These are phyloP conservation scores for Citrus hindsii DNA, from an alignment of 345 rosid genomes.

Conservation along the genomic window DNA sequence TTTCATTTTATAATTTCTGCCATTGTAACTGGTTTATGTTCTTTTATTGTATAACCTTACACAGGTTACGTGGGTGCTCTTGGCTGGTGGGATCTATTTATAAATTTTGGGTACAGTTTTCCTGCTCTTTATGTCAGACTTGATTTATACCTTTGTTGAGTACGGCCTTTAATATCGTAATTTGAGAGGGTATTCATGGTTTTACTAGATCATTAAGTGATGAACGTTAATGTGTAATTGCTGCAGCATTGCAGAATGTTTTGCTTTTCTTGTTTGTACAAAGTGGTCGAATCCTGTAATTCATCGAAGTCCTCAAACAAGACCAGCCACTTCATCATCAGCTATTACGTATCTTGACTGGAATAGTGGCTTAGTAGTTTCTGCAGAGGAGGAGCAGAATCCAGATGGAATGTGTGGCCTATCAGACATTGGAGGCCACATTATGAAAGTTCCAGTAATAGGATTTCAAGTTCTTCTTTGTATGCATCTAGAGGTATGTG, in stretches of 20 bases:
- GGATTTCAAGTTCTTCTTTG: conserved; percentile 88
- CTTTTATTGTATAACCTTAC: conserved; percentile 17
- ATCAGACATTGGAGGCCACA: conserved; percentile 93
- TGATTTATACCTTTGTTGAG: not conserved
- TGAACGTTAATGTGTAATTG: conserved; percentile 19
- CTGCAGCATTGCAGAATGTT: conserved; percentile 91
- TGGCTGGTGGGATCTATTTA: conserved; percentile 97
- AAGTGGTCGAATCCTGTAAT: conserved; percentile 94
- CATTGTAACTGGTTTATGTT: conserved; percentile 7
- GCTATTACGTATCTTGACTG: conserved; percentile 76
- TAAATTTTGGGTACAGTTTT: conserved; percentile 70
- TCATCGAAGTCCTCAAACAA: conserved; percentile 51
- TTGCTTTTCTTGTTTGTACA: conserved; percentile 91
- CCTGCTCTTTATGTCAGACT: conserved; percentile 10
- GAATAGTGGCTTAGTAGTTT: conserved; percentile 79
- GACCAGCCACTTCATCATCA: conserved; percentile 63
- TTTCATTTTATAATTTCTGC: not conserved
- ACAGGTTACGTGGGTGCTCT: conserved; percentile 90
- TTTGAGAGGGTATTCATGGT: conserved; percentile 5
- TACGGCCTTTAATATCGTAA: not conserved
- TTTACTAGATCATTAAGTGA: conserved; percentile 20
- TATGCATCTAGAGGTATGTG: conserved; percentile 83
- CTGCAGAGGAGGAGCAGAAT: conserved; percentile 57
- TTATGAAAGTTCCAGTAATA: conserved; percentile 84
- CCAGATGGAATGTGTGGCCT: conserved; percentile 67